Percentiles rank a stretch among this genome's conserved stretches.
Evolutionary conservation across 345 rosid genomes (phyloP).

Genomic region (Punica granatum): DNA sequence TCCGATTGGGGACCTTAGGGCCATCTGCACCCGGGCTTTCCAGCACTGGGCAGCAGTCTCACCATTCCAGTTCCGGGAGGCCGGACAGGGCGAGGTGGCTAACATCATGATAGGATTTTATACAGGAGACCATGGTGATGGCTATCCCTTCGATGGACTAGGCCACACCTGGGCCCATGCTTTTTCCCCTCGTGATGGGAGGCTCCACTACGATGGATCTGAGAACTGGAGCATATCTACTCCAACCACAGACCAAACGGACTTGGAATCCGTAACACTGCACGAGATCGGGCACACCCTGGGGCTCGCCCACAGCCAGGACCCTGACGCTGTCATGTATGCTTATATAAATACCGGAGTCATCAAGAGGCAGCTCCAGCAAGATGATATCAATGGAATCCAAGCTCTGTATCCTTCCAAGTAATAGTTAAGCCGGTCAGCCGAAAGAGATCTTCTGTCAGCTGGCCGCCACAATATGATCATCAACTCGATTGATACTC

Average conservation of each 20-base stretch:
- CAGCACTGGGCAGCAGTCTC: constrained; percentile 16
- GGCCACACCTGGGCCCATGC: constrained; percentile 18
- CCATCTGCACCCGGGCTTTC: constrained; percentile 17
- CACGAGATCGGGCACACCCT: constrained; percentile 27
- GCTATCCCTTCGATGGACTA: constrained; percentile 13
- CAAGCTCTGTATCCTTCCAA: constrained; percentile 12
- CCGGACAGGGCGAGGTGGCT: not conserved
- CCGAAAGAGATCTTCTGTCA: too few relatives aligned
- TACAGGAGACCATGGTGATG: constrained; percentile 13
- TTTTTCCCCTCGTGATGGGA: not conserved
- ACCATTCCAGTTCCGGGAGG: constrained; percentile 16
- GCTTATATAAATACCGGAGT: not conserved
- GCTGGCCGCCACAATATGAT: too few relatives aligned
- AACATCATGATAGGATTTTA: constrained; percentile 16
- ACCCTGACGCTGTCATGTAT: constrained; percentile 19
- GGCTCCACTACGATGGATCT: constrained; percentile 21
- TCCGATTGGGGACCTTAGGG: constrained; percentile 3
- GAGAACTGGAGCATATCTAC: constrained; percentile 14
- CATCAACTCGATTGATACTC: too few relatives aligned
- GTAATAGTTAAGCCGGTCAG: too few relatives aligned
- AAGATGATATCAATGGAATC: constrained; percentile 25
- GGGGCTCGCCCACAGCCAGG: constrained; percentile 17
- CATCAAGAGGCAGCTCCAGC: constrained; percentile 13
- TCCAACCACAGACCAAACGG: not conserved
- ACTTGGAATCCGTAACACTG: constrained; percentile 19